Evolutionary conservation across 805 yeast genomes (phyloP).

Genomic region (Maudiozyma bulderi): DNA sequence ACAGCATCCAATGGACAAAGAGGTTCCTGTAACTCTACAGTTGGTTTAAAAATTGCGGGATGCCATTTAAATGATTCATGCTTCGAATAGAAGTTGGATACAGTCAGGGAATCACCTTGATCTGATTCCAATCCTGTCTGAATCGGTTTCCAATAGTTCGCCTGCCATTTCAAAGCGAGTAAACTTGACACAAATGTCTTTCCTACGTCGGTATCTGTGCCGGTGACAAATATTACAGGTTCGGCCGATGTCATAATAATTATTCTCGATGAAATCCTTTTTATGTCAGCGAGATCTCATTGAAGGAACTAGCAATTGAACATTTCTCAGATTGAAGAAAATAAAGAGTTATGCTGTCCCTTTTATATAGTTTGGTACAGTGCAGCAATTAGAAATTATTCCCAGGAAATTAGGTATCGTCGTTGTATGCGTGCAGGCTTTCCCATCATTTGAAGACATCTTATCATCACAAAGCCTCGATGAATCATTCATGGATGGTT

Average conservation of each 20-base stretch:
- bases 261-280: neutral
- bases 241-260: neutral
- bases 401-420: no score
- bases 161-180: constrained; percentile 19
- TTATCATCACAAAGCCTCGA: neutral
- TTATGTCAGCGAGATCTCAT: neutral
- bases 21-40: constrained; percentile 16
- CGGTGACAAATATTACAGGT: constrained; percentile 23
- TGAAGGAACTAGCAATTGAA: neutral
- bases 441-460: neutral
- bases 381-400: no score
- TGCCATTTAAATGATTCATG: constrained; percentile 2
- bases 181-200: constrained; percentile 24
- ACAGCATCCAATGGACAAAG: constrained; percentile 26
- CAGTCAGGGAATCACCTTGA: constrained; percentile 20
- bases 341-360: neutral
- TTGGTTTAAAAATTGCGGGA: constrained; percentile 11
- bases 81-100: constrained; percentile 3
- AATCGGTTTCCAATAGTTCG: constrained; percentile 28
- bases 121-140: constrained; percentile 26
- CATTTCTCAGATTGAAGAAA: no score
- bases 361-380: neutral
- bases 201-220: constrained; percentile 30
- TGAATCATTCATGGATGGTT: neutral
- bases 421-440: no score